Percentiles rank a stretch among this genome's conserved stretches.
Conservation (phyloP, 208 protist genomes). For the Acanthamoeba lenticulata region DNA sequence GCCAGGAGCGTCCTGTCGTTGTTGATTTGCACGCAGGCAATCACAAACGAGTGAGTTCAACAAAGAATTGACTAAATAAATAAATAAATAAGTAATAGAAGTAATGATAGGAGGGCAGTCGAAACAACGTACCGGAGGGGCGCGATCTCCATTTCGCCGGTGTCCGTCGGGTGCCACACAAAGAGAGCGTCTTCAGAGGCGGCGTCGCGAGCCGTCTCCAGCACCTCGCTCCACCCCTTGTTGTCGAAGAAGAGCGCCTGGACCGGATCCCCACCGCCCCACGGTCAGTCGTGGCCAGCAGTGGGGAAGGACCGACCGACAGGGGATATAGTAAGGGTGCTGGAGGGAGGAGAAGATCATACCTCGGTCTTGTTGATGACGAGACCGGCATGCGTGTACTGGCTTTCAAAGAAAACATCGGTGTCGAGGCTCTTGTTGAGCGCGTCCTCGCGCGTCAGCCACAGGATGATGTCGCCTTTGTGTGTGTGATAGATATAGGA, state of each 20-base stretch:
- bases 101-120: background rate
- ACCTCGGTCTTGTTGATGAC: conserved; percentile 26
- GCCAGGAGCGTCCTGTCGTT: background rate
- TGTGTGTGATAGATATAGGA: background rate
- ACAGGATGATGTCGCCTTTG: background rate
- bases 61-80: no score
- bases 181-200: background rate
- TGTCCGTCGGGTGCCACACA: conserved; percentile 9
- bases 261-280: no score
- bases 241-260: background rate
- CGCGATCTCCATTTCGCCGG: conserved; percentile 4
- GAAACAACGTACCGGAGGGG: background rate
- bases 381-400: background rate
- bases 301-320: no score
- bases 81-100: no score
- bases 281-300: no score
- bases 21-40: background rate
- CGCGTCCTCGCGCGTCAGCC: background rate
- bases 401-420: background rate
- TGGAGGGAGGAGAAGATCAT: background rate
- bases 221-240: conserved; percentile 8
- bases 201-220: background rate
- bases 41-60: background rate
- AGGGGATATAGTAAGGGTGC: background rate
- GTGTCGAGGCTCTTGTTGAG: background rate